Base-by-base conservation (phyloP, 352 stramenopile genomes). In the Phytophthora tubulina region DNA sequence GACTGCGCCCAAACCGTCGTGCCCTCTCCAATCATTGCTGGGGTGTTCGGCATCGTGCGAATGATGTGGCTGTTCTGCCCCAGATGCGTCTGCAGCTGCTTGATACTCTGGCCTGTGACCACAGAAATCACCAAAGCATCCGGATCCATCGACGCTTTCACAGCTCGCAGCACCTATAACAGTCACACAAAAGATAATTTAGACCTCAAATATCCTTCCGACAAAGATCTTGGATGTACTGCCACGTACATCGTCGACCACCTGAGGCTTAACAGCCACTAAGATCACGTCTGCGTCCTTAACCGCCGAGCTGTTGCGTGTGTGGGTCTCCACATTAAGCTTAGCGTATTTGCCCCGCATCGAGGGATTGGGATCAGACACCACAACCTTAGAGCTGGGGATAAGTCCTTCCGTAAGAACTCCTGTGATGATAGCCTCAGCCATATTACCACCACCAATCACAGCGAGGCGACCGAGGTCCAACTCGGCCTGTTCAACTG, bases 41-140 rank as follows among this genome's bases (percentile, higher is more conserved):
- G 97, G 6, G 97, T 99, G 75, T 99, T 99, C 2, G 97, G 97
- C 97, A 99, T 99, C 48, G 78, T 94, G 31, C 96, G 91, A 48
- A 98, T 97, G 68, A 99, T 76, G 35, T 78, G 86, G 13, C 89
- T 93, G 33, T 88, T 63, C 14, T 89, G 69, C 2, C 90, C 85
- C 6, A 90, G 73, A 13, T 84, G 75, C 0, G 66, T 59, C 41
- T 95, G 84, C 62, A 96, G 81, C 14, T 78, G 70, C n/a, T 90
- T 79, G 51, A 97, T 94, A 11, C 86, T 94, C 15, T 87, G 79
- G 11, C 92, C 92, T 6, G 91, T 90, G 46, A 96, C 82, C 27
- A 97, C 94, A 0, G 90, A 97, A 33, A 98, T 81, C 15, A 95
- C 83, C 6, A 94, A 70, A 11, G 86, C 79, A 9, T 93, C 64